Evolutionary conservation across 345 rosid genomes (phyloP).

Genomic region (Anastatica hierochuntica): DNA sequence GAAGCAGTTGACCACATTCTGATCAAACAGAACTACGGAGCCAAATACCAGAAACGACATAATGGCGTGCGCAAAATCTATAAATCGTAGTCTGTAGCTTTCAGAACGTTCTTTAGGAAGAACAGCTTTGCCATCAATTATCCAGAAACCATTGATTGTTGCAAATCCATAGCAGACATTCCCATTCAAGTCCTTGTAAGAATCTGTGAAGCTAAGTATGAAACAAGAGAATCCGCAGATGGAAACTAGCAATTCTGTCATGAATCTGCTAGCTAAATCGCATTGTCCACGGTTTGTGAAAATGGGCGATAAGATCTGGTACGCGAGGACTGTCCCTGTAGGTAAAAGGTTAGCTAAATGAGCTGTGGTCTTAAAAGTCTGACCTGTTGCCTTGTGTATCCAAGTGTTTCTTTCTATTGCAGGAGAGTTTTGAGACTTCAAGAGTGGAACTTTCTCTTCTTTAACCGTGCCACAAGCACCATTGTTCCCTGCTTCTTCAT

Average conservation of each 20-base stretch:
- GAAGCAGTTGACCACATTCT: constrained; percentile 60
- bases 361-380: constrained; percentile 75
- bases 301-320: constrained; percentile 66
- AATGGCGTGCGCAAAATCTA: constrained; percentile 64
- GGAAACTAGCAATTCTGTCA: constrained; percentile 47
- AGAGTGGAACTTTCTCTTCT: constrained; percentile 11
- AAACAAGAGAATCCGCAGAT: constrained; percentile 67
- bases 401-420: constrained; percentile 30
- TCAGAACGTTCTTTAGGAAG: constrained; percentile 42
- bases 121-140: constrained; percentile 56
- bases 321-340: constrained; percentile 80
- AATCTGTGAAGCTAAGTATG: constrained; percentile 64
- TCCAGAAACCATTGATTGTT: constrained; percentile 54
- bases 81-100: constrained; percentile 39
- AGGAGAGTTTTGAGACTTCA: constrained; percentile 23
- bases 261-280: constrained; percentile 37
- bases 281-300: constrained; percentile 63
- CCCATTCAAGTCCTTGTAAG: constrained; percentile 60
- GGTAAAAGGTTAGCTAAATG: constrained; percentile 80
- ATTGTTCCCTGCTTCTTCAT: constrained; percentile 14
- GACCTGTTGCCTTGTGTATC: constrained; percentile 54
- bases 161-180: constrained; percentile 66
- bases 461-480: too few relatives aligned
- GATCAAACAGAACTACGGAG: constrained; percentile 61
- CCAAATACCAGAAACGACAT: constrained; percentile 70